These are phyloP conservation scores for Russula virescens DNA, from an alignment of 768 basidiomycete species.

Conservation along the genomic window DNA sequence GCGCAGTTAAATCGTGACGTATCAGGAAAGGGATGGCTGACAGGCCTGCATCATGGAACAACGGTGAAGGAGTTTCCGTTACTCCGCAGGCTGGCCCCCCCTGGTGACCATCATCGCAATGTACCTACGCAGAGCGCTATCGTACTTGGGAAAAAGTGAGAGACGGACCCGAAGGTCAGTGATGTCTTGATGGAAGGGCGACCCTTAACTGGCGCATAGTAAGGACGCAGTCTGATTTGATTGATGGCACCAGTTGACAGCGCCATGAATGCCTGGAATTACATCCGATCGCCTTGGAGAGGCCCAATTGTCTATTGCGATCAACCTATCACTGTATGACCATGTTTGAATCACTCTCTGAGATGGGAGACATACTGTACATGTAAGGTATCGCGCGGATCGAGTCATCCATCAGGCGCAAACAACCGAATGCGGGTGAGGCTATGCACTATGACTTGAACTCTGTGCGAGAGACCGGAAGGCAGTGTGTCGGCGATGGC, in stretches of 20 bases:
- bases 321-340: neutral
- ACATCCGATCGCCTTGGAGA: neutral
- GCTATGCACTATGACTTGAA: neutral
- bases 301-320: neutral
- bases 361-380: no score
- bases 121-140: neutral
- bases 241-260: neutral
- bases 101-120: slow-evolving; percentile 19
- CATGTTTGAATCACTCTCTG: neutral
- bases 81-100: neutral
- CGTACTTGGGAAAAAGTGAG: neutral
- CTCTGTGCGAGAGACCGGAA: no score
- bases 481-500: slow-evolving; percentile 32
- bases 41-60: neutral
- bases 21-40: neutral
- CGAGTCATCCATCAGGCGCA: slow-evolving; percentile 2
- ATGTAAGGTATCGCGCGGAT: neutral
- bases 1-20: slow-evolving; percentile 6
- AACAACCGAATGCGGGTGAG: slow-evolving; percentile 3
- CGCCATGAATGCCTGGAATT: neutral
- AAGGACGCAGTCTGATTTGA: neutral
- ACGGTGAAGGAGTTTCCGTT: neutral
- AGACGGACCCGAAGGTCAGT: neutral
- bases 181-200: no score
- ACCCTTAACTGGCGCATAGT: neutral